Base-by-base conservation (phyloP, 176 grass and related monocot species). In the Avena insularis region DNA sequence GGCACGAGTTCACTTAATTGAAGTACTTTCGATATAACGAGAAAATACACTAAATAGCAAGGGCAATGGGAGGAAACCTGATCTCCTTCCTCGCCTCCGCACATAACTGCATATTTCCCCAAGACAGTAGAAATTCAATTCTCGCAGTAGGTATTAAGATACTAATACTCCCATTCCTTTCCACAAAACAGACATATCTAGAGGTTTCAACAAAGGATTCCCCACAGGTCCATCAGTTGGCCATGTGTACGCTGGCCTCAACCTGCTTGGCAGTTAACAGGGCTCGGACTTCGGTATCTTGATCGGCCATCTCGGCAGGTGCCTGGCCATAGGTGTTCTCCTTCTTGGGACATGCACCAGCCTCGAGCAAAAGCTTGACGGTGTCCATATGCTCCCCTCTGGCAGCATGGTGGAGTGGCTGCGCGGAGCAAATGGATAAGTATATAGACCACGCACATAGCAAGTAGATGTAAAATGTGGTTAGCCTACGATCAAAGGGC, bases 381-480 rank as follows among this genome's bases (percentile, higher is more conserved):
- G 91, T 87, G n/a, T 90, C 92, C 83, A 94, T 73, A 79, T 98
- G 93, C 85, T 98, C 96, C 54, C 96, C 96, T 86, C 93, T 90
- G 1, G 96, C 93, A 17, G 96, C 96, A 87, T 98, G 96, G 80
- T 98, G 96, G 82, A 98, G 96, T 46, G 93, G 92, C 96, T 98
- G 80, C 38, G 89, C 55, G 50, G 43, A 64, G 8, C 27, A 86
- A 71, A 58, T 17, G 70, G 12, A 70, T 12, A 78, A 47, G 10
- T 54, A 82, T 54, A 53, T 23, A 27, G 15, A 38, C 14, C 46
- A 81, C 20, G n/a, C 12, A 29, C 63, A 50, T 31, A 17, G n/a
- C 16, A 60, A 19, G 71, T 29, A 5, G 4, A 2, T 51, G 12
- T 5, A 83, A 63, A 69, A 82, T 58, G 58, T 35, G 17, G 50